Evolutionary conservation across 2,329 filamentous ascomycete species (phyloP), one percentile per base, ranked within the genome.

Genomic region (Clarireedia hainanense): DNA sequence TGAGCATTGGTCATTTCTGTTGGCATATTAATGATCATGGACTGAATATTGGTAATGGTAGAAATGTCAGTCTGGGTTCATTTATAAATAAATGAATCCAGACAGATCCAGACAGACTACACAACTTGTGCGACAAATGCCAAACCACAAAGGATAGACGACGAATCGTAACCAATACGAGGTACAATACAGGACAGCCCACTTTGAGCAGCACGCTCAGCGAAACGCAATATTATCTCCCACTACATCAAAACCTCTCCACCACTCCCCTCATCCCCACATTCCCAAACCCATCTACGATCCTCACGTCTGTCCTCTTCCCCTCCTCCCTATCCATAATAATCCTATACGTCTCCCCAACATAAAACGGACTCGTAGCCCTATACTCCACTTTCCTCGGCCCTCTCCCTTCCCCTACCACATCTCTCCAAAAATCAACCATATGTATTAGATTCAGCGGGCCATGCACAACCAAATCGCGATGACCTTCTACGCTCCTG

Each of bases 391-490:
- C 74, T 43, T 68, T 72, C 58, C 69, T 66, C 1, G 76, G 76
- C 2, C 27, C 6, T n/a, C 7, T 36, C 36, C 24, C 34, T 9
- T 20, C 2, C 9, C 58, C 60, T 2, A 58, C 50, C n/a, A 61
- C 23, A 61, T 87, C 79, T n/a, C 75, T 70, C 72, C 82, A 83
- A 53, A 91, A 76, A 52, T 88, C 81, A 15, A 92, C 72, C 65
- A 95, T 80, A 40, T 86, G 78, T 10, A 88, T 85, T 24, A 92
- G 75, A 36, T 86, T 88, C 58, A 95, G 72, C 1, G 90, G 89
- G 0, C 89, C 90, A 63, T 95, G 91, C 30, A 95, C 88, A 10
- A 95, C 80, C 5, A 86, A 70, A 15, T 83, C 79, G 0, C 80
- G 79, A 64, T 94, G 88, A 0, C 84, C 83, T 69, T 68, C 36